A percentile compares a stretch with the other conserved stretches of the same genome.
Evolutionary conservation across 768 basidiomycete genomes (phyloP).

Genomic region (Collybia sordida): DNA sequence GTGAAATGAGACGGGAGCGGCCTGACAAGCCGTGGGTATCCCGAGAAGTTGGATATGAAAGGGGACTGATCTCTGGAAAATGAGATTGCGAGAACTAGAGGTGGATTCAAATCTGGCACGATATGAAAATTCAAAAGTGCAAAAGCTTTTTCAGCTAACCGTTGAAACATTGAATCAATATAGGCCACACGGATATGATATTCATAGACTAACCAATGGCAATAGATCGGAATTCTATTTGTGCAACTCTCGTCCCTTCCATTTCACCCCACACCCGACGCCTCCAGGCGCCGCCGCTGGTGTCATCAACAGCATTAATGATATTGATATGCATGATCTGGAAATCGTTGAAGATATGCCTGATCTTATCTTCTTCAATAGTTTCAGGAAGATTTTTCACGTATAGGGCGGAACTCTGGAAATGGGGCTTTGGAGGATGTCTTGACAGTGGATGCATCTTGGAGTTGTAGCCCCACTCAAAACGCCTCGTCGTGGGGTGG

Average conservation of each 20-base stretch:
- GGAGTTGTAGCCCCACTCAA: too few species aligned
- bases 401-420: neutral
- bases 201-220: neutral
- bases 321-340: neutral
- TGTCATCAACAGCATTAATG: neutral
- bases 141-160: slow-evolving; percentile 14
- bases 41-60: neutral
- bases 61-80: neutral
- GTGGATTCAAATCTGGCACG: slow-evolving; percentile 4
- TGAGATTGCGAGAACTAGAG: slow-evolving; percentile 3
- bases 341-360: neutral
- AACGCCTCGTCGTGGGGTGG: too few species aligned
- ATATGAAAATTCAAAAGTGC: slow-evolving; percentile 6
- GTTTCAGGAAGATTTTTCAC: neutral
- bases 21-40: slow-evolving; percentile 10
- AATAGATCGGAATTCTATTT: neutral
- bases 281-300: neutral
- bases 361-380: neutral
- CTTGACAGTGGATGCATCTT: too few species aligned
- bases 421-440: neutral
- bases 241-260: neutral
- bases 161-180: neutral
- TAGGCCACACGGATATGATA: neutral
- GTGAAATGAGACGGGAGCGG: neutral
- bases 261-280: too few species aligned